phyloP scores from a whole-genome alignment of 169 alveolate species.

The Cryptosporidium ubiquitum region DNA sequence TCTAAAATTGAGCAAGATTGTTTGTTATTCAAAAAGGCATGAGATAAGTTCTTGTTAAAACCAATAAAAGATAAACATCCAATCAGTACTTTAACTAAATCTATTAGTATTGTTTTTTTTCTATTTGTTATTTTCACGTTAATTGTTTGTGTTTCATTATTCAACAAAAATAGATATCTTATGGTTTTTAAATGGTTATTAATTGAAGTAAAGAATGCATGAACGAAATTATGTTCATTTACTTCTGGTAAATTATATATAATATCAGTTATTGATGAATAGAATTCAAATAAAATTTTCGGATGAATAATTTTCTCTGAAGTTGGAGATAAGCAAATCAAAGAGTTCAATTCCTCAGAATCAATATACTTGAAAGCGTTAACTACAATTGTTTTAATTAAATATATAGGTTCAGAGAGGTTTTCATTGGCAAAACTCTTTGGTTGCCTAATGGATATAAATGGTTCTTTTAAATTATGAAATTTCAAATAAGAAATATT shows the following conservation, averaged over 20 bases:
- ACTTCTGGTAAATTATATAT: neutral
- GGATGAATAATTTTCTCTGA: conserved; percentile 22
- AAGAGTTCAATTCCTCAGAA: neutral
- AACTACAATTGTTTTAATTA: neutral
- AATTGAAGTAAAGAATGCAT: neutral
- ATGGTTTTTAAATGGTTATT: neutral
- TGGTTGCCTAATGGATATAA: neutral
- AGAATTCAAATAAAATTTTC: conserved; percentile 20
- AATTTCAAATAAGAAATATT: neutral
- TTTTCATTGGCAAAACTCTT: neutral
- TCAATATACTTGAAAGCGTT: neutral
- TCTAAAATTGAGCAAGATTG: neutral
- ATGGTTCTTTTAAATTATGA: neutral
- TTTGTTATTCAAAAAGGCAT: neutral
- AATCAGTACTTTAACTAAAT: neutral
- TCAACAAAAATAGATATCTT: neutral
- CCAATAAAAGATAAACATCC: conserved; percentile 5
- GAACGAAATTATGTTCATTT: neutral
- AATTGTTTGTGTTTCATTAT: neutral
- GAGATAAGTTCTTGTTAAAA: neutral
- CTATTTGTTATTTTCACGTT: neutral
- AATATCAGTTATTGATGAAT: neutral
- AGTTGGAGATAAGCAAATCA: neutral
- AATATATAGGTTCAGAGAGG: neutral
- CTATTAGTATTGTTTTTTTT: neutral